A percentile compares a stretch with the other conserved stretches of the same genome.
phyloP scores from a whole-genome alignment of 164 flowering plant species.

The Stephania japonica region DNA sequence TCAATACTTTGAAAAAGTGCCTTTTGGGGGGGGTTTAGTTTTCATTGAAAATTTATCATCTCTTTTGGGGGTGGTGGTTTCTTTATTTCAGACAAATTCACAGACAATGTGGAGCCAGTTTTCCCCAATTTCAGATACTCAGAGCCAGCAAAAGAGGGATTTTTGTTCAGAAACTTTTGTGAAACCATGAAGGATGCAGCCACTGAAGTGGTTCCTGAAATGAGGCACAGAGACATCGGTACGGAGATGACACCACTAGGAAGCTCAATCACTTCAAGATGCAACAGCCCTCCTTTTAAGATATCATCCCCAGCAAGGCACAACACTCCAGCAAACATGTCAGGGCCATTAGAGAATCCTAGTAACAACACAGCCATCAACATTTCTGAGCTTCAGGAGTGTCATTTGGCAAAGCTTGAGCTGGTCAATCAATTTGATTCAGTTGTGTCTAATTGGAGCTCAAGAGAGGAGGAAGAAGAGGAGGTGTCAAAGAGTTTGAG shows the following conservation, averaged over 20 bases:
- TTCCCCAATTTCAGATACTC: constrained; percentile 39
- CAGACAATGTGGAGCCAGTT: constrained; percentile 49
- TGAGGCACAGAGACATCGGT: constrained; percentile 63
- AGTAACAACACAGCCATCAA: constrained; percentile 24
- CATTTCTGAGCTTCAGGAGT: constrained; percentile 55
- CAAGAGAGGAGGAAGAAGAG: constrained; percentile 88
- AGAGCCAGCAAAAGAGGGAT: constrained; percentile 69
- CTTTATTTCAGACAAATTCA: constrained; percentile 65
- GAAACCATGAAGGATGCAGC: constrained; percentile 47
- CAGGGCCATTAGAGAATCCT: constrained; percentile 45
- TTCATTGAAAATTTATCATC: too few species aligned
- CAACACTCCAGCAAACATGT: constrained; percentile 71
- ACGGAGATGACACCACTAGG: constrained; percentile 92
- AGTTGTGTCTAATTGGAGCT: constrained; percentile 65
- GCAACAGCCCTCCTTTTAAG: constrained; percentile 70
- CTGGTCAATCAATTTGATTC: constrained; percentile 58
- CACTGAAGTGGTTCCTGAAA: constrained; percentile 38
- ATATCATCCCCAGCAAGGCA: constrained; percentile 77
- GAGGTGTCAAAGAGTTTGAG: constrained; percentile 76
- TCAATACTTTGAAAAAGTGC: background rate
- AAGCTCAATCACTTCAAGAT: constrained; percentile 65
- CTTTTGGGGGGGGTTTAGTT: background rate
- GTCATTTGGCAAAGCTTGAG: constrained; percentile 67
- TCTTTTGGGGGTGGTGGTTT: background rate
- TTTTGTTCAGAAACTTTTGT: constrained; percentile 41